Conservation (phyloP, 2,329 filamentous ascomycete genomes). For the Trichophyton equinum region DNA sequence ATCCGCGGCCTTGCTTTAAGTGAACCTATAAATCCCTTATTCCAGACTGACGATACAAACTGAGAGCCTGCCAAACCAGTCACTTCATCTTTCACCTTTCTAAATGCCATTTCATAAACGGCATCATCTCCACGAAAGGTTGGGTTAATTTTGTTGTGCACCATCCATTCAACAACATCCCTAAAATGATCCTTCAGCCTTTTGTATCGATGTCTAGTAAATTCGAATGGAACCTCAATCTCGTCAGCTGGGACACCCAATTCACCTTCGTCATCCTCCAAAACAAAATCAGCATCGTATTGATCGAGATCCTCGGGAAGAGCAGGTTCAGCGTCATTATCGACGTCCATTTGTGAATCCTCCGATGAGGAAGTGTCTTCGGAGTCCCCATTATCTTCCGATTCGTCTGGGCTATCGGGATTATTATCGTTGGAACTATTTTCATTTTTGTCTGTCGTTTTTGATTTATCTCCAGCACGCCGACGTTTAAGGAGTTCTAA, state of each 20-base stretch:
- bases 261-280: constrained; percentile 44
- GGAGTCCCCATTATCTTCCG: background rate
- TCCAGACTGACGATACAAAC: constrained; percentile 61
- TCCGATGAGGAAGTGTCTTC: constrained; percentile 6
- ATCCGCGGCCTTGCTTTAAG: constrained; percentile 54
- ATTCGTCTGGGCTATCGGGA: background rate
- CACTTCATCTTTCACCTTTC: constrained; percentile 60
- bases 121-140: constrained; percentile 51
- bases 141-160: constrained; percentile 65
- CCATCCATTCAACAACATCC: constrained; percentile 66
- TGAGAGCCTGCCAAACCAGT: constrained; percentile 56
- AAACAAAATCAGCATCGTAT: constrained; percentile 53
- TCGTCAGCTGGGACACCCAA: constrained; percentile 43
- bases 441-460: background rate
- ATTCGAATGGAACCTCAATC: constrained; percentile 52
- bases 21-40: constrained; percentile 49
- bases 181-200: constrained; percentile 61
- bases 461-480: constrained; percentile 26
- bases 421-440: constrained; percentile 6
- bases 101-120: constrained; percentile 56
- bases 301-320: constrained; percentile 37
- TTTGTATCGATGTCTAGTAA: constrained; percentile 53
- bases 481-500: constrained; percentile 33
- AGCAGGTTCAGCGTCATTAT: constrained; percentile 23
- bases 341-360: constrained; percentile 13